Evolutionary conservation across 2,329 filamentous ascomycete genomes (phyloP).

Genomic region (Cytospora piceicola): DNA sequence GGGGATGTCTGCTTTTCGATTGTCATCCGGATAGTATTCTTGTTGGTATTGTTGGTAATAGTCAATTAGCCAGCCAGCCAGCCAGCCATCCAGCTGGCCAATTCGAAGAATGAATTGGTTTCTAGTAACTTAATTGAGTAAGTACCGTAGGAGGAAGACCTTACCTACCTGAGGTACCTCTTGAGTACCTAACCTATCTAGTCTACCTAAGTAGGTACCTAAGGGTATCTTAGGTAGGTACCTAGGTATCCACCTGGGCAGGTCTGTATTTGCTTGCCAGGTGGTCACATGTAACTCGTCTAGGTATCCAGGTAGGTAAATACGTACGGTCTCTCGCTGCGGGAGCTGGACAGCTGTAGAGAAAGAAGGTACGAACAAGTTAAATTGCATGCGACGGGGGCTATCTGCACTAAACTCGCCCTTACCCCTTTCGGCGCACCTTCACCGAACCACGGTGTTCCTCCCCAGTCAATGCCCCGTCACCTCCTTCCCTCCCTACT

Average conservation of each 20-base stretch:
- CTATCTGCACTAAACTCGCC: constrained; percentile 21
- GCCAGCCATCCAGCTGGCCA: background rate
- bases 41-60: background rate
- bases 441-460: constrained; percentile 12
- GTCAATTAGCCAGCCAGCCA: background rate
- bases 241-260: too few relatives aligned
- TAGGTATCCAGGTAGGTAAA: too few relatives aligned
- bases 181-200: too few relatives aligned
- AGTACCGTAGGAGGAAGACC: background rate
- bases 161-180: background rate
- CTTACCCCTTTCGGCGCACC: constrained; percentile 30
- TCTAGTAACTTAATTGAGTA: too few relatives aligned
- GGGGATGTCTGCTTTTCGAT: background rate
- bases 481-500: constrained; percentile 26
- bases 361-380: constrained; percentile 17
- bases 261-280: too few relatives aligned
- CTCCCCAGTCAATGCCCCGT: constrained; percentile 19
- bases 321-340: background rate
- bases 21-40: background rate
- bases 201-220: background rate
- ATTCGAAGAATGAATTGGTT: background rate
- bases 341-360: background rate
- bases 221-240: too few relatives aligned
- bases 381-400: constrained; percentile 22
- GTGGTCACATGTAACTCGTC: too few relatives aligned